Conservation (phyloP, 331 rosid species). For the Quercus tomentella region DNA sequence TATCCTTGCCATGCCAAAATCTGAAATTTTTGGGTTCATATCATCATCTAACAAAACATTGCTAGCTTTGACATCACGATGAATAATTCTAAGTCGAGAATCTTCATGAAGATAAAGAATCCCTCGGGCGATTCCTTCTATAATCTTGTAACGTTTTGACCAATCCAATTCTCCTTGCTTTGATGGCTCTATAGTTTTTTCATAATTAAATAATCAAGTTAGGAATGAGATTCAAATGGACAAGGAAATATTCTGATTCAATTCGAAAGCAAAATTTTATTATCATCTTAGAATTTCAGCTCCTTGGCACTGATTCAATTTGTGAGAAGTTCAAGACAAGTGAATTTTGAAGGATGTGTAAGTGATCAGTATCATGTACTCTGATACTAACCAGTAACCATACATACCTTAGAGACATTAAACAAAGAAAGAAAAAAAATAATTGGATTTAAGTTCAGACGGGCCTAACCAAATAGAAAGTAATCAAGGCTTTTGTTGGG, state of each 20-base stretch:
- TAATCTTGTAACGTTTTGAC: constrained; percentile 37
- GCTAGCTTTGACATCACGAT: constrained; percentile 60
- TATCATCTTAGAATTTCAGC: too few relatives aligned
- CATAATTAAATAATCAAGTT: background rate
- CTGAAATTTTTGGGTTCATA: constrained; percentile 51
- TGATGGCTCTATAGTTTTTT: constrained; percentile 12
- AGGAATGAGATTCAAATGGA: background rate
- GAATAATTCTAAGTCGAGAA: constrained; percentile 55
- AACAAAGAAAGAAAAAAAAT: background rate
- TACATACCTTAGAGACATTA: background rate
- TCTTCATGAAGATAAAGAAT: constrained; percentile 68
- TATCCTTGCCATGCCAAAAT: constrained; percentile 67
- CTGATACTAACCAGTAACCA: background rate
- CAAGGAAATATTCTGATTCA: background rate
- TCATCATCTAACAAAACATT: constrained; percentile 43
- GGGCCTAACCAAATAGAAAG: constrained; percentile 43
- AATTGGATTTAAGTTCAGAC: background rate
- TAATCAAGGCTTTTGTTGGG: constrained; percentile 50
- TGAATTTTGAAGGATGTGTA: background rate
- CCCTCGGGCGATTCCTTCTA: constrained; percentile 47
- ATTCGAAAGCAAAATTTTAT: background rate
- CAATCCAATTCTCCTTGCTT: constrained; percentile 29
- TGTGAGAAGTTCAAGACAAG: background rate
- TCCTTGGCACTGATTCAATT: background rate
- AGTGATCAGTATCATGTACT: background rate